Conservation (phyloP, 2,329 filamentous ascomycete genomes). For the Leptographium radiaticola region DNA sequence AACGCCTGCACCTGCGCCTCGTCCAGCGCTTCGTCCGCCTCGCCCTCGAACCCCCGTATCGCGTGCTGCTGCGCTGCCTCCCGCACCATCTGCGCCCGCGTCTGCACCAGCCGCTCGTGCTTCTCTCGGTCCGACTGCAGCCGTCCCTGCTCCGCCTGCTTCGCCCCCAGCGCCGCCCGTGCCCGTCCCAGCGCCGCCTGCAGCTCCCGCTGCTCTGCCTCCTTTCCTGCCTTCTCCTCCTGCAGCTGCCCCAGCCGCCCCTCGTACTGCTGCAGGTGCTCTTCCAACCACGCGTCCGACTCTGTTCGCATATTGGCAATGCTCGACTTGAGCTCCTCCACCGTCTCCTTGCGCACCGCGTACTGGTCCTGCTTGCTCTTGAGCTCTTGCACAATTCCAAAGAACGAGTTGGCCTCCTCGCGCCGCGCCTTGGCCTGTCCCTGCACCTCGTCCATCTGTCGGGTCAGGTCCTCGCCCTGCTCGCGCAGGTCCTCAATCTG, state of each 20-base stretch:
- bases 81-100: conserved; percentile 61
- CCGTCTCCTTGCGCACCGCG: conserved; percentile 53
- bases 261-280: conserved; percentile 64
- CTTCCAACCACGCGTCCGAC: conserved; percentile 61
- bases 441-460: conserved; percentile 48
- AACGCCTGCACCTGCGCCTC: conserved; percentile 65
- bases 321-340: conserved; percentile 56
- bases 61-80: conserved; percentile 64
- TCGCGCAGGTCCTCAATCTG: conserved; percentile 51
- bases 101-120: conserved; percentile 66
- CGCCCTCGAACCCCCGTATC: conserved; percentile 70
- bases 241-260: conserved; percentile 55
- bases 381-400: conserved; percentile 61
- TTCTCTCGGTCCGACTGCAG: conserved; percentile 77
- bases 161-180: conserved; percentile 34
- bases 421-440: conserved; percentile 41
- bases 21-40: conserved; percentile 52
- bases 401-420: conserved; percentile 59
- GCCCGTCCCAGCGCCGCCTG: conserved; percentile 31
- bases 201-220: conserved; percentile 53
- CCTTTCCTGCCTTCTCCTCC: conserved; percentile 49
- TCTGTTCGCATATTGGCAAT: conserved; percentile 62
- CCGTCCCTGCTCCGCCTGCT: conserved; percentile 57
- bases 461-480: conserved; percentile 43
- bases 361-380: conserved; percentile 65